Evolutionary conservation across 2,329 filamentous ascomycete species (phyloP).

Genomic region (Phyllosticta citrichinensis): DNA sequence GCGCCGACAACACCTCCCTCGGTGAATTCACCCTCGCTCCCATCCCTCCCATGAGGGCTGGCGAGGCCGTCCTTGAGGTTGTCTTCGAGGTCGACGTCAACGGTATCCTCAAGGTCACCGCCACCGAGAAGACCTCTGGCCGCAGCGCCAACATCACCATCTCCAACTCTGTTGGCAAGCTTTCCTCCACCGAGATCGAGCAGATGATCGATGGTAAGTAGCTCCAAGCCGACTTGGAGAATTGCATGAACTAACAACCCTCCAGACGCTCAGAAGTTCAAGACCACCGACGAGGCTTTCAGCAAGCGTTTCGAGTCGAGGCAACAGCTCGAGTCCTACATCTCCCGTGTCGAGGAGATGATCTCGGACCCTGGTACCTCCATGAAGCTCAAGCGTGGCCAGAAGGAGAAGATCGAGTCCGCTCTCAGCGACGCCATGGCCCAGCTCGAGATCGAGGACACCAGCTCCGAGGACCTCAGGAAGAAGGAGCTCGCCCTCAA

Average conservation of each 20-base stretch:
- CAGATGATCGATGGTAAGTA: slow-evolving; percentile 78
- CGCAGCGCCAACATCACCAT: slow-evolving; percentile 99
- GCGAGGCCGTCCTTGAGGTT: slow-evolving; percentile 92
- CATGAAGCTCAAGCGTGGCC: slow-evolving; percentile 95
- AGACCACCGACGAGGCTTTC: slow-evolving; percentile 94
- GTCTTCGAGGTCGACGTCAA: slow-evolving; percentile 99
- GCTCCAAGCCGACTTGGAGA: neutral
- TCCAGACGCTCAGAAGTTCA: slow-evolving; percentile 94
- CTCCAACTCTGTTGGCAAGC: slow-evolving; percentile 98
- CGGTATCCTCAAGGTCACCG: slow-evolving; percentile 98
- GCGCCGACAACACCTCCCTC: slow-evolving; percentile 94
- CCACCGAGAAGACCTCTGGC: slow-evolving; percentile 97
- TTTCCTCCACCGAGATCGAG: slow-evolving; percentile 89
- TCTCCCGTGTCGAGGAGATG: slow-evolving; percentile 97
- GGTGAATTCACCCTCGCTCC: slow-evolving; percentile 96
- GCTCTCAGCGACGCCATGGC: slow-evolving; percentile 96
- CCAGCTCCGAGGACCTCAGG: slow-evolving; percentile 87
- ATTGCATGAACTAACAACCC: slow-evolving; percentile 4
- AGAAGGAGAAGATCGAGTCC: slow-evolving; percentile 99
- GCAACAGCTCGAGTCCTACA: slow-evolving; percentile 99
- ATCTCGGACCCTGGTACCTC: slow-evolving; percentile 92
- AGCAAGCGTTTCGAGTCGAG: slow-evolving; percentile 99
- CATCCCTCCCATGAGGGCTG: slow-evolving; percentile 76
- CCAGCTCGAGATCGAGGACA: slow-evolving; percentile 91
- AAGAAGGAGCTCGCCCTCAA: slow-evolving; percentile 99